Evolutionary conservation across 495 filamentous ascomycete species (phyloP), one percentile per base, ranked within the genome.

Genomic region (Tuber brumale): DNA sequence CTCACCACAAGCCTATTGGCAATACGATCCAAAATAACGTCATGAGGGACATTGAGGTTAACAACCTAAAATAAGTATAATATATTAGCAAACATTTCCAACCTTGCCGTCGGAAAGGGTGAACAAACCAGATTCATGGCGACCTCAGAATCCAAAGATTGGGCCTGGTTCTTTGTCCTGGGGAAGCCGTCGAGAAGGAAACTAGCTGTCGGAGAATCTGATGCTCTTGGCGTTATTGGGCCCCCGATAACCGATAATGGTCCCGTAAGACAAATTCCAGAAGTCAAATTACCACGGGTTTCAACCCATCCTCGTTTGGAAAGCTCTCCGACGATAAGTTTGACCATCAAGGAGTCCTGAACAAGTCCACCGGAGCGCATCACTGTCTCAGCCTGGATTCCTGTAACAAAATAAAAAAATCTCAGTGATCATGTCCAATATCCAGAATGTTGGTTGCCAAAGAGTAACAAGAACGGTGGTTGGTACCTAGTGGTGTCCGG

Each of bases 111-210:
- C 21, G 18, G 37, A 5, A 85, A 83, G 71, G 90, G 85, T 73
- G 88, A 88, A 72, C 97, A 90, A 77, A 93, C 95, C 76, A 97
- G 89, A 85, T 99, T 99, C 79, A 99, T 93, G 4, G 94, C 92
- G 46, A 99, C 89, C 19, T 97, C 86, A 12, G 85, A 85, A 81
- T 95, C 94, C 39, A 99, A 85, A 61, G 89, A 90, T 69, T 85
- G 79, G 19, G 95, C 95, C 85, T 99, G 95, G 2, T 85, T 75
- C 3, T 91, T 90, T 27, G 94, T 99, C 76, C 95, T 92, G 7
- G 95, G 95, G 85, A 98, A 99, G 35, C 95, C 95, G 83, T 99
- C 95, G 70, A 99, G 91, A 77, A 99, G 90, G 84, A 98, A 99
- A 23, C 93, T 97, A 35, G 94, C 92, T 19, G 89, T 85, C 0